Evolutionary conservation across 1,284 basidiomycete genomes (phyloP).

Genomic region (Tilletia caries): DNA sequence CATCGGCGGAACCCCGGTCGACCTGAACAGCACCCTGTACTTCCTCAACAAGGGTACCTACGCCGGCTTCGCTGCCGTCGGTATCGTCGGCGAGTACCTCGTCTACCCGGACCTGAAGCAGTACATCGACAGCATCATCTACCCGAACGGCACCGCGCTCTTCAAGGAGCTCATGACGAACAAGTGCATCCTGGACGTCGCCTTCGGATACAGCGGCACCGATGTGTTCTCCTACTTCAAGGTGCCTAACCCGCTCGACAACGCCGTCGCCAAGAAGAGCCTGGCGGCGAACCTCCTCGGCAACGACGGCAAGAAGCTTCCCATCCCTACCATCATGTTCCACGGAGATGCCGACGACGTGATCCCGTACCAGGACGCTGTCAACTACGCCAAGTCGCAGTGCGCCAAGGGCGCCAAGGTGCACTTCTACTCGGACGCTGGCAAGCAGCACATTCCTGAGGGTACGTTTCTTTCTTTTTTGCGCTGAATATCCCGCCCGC

Average conservation of each 20-base stretch:
- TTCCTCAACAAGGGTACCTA: slow-evolving; percentile 31
- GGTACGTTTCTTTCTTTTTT: neutral
- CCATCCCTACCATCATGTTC: slow-evolving; percentile 39
- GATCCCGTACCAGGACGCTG: slow-evolving; percentile 32
- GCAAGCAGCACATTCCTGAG: slow-evolving; percentile 22
- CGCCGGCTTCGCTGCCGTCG: slow-evolving; percentile 38
- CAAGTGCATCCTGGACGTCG: slow-evolving; percentile 27
- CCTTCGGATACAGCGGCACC: slow-evolving; percentile 21
- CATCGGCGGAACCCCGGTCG: slow-evolving; percentile 26
- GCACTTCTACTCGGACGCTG: slow-evolving; percentile 26
- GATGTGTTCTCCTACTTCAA: slow-evolving; percentile 29
- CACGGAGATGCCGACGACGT: slow-evolving; percentile 44
- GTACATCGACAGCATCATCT: slow-evolving; percentile 22
- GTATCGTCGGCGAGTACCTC: slow-evolving; percentile 28
- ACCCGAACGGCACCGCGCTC: slow-evolving; percentile 18
- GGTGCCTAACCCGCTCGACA: slow-evolving; percentile 27
- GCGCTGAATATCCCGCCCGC: neutral
- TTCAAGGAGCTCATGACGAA: slow-evolving; percentile 22
- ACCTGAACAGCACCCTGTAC: slow-evolving; percentile 26
- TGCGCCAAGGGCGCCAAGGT: slow-evolving; percentile 44
- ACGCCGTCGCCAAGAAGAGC: slow-evolving; percentile 20
- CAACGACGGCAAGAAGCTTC: slow-evolving; percentile 20
- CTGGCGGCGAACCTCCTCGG: slow-evolving; percentile 19
- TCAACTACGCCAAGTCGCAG: slow-evolving; percentile 38
- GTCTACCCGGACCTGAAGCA: slow-evolving; percentile 27